These are phyloP conservation scores for Mrakia gelida DNA, from an alignment of 768 basidiomycete genomes.

Conservation along the genomic window DNA sequence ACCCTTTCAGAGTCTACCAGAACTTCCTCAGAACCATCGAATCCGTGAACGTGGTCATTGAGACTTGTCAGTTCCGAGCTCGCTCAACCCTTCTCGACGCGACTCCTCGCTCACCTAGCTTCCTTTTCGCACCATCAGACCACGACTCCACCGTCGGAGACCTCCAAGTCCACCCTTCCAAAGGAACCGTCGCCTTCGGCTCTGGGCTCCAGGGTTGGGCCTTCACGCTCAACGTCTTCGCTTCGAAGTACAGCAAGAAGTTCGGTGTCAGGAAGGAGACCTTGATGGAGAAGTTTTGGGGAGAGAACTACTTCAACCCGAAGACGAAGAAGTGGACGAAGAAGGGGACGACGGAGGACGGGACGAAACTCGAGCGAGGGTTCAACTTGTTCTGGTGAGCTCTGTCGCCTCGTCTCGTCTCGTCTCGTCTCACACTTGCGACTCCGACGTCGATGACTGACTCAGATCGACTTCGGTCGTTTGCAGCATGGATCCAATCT, in stretches of 20 bases:
- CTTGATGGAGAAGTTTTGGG: slow-evolving; percentile 97
- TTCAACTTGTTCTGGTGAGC: slow-evolving; percentile 72
- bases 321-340: slow-evolving; percentile 96
- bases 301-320: slow-evolving; percentile 96
- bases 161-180: slow-evolving; percentile 96
- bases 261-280: slow-evolving; percentile 99
- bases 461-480: background rate
- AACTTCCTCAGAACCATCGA: slow-evolving; percentile 97
- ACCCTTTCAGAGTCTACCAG: slow-evolving; percentile 63
- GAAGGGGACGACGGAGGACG: slow-evolving; percentile 65
- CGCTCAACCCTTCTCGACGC: background rate
- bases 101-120: too few species aligned
- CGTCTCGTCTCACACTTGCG: background rate
- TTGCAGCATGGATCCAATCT: slow-evolving; percentile 96
- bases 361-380: slow-evolving; percentile 88
- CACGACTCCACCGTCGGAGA: slow-evolving; percentile 90
- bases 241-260: slow-evolving; percentile 88
- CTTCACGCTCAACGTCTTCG: slow-evolving; percentile 98
- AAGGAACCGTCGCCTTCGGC: slow-evolving; percentile 96
- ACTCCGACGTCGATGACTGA: background rate
- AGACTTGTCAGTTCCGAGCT: slow-evolving; percentile 55
- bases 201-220: slow-evolving; percentile 99
- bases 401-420: background rate
- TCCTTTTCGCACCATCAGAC: slow-evolving; percentile 44
- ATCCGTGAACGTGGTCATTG: slow-evolving; percentile 95